Conservation (phyloP, 768 basidiomycete species). For the Boletellus emodensis region DNA sequence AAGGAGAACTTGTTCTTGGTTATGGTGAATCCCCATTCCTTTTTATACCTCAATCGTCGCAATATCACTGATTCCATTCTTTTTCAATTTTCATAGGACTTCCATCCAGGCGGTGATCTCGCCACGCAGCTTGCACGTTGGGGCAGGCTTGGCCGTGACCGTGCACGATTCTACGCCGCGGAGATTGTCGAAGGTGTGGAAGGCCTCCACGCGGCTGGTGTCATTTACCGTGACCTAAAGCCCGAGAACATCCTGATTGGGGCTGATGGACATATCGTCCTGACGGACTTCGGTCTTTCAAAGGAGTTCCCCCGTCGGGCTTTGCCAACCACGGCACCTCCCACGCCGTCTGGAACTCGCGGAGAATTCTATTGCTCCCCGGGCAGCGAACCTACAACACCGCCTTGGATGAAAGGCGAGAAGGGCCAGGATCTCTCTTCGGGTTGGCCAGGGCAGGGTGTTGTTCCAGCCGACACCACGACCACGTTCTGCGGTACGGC, state of each 20-base stretch:
- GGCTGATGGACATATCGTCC: slow-evolving; percentile 89
- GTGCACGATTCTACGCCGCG: slow-evolving; percentile 94
- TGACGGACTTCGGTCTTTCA: slow-evolving; percentile 95
- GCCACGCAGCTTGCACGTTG: slow-evolving; percentile 96
- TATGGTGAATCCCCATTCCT: slow-evolving; percentile 54
- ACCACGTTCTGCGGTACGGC: slow-evolving; percentile 94
- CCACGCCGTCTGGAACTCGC: slow-evolving; percentile 52
- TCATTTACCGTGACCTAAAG: slow-evolving; percentile 97
- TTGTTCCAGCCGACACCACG: slow-evolving; percentile 59
- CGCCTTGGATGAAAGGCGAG: slow-evolving; percentile 76
- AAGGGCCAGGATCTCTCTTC: slow-evolving; percentile 47
- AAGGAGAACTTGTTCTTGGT: slow-evolving; percentile 96
- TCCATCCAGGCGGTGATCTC: slow-evolving; percentile 93
- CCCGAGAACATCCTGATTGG: slow-evolving; percentile 97
- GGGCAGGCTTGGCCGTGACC: slow-evolving; percentile 89
- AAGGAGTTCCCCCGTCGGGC: slow-evolving; percentile 77
- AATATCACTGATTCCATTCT: slow-evolving; percentile 9
- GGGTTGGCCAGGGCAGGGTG: slow-evolving; percentile 55
- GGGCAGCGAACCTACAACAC: slow-evolving; percentile 42
- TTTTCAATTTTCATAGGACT: slow-evolving; percentile 53
- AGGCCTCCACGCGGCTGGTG: slow-evolving; percentile 88
- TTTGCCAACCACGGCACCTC: slow-evolving; percentile 44
- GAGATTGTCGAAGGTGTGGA: slow-evolving; percentile 97
- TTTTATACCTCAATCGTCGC: slow-evolving; percentile 11
- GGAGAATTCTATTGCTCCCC: slow-evolving; percentile 53